Conservation (phyloP, 805 yeast genomes). For the Candida orba region DNA sequence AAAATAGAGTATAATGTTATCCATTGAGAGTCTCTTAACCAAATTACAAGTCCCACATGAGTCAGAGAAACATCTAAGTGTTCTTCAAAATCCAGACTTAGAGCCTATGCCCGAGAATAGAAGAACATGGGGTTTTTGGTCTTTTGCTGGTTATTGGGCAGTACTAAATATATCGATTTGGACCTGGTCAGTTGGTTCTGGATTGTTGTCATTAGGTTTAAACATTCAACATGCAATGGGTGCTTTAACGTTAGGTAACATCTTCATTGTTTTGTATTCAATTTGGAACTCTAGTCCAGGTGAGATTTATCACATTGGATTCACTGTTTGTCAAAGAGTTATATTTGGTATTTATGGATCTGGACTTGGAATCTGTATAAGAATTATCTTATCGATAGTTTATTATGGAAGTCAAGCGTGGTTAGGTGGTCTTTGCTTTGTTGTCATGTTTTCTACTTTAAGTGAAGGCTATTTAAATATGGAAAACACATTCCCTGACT, state of each 20-base stretch:
- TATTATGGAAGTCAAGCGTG: slow-evolving; percentile 38
- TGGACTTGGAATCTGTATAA: slow-evolving; percentile 30
- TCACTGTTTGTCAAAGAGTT: slow-evolving; percentile 30
- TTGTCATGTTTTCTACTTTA: slow-evolving; percentile 30
- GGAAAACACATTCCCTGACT: slow-evolving; percentile 31
- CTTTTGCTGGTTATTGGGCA: slow-evolving; percentile 29
- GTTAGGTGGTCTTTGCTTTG: slow-evolving; percentile 36
- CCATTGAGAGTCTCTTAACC: slow-evolving; percentile 1
- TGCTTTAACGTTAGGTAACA: slow-evolving; percentile 31
- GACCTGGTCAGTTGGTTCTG: slow-evolving; percentile 33
- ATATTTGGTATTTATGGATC: slow-evolving; percentile 37
- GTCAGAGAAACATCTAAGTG: slow-evolving; percentile 12
- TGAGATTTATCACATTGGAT: slow-evolving; percentile 33
- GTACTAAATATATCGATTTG: slow-evolving; percentile 29
- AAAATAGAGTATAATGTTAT: not conserved
- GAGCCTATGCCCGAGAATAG: slow-evolving; percentile 33
- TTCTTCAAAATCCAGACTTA: slow-evolving; percentile 29
- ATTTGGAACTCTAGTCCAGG: slow-evolving; percentile 34
- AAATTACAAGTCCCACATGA: slow-evolving; percentile 21
- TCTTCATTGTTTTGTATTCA: slow-evolving; percentile 30
- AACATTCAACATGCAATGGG: slow-evolving; percentile 36
- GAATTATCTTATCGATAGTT: slow-evolving; percentile 34
- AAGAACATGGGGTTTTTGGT: slow-evolving; percentile 32
- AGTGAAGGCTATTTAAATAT: slow-evolving; percentile 29
- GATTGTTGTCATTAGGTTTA: slow-evolving; percentile 32